Conservation (phyloP, 1,284 basidiomycete species). For the Lignosus rhinocerotis region DNA sequence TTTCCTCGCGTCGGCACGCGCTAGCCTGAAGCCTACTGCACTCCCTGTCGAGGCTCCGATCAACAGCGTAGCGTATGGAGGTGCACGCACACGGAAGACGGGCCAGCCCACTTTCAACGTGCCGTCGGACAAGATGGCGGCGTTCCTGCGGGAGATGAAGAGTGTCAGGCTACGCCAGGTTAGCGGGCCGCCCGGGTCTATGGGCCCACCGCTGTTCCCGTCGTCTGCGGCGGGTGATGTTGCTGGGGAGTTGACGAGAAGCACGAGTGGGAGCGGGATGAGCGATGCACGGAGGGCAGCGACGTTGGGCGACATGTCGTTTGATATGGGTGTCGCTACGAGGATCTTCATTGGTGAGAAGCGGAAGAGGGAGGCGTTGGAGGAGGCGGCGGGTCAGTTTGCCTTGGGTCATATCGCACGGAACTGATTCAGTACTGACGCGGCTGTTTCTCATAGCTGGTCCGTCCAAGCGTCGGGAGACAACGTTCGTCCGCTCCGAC, state of each 20-base stretch:
- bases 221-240: slow-evolving; percentile 16
- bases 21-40: slow-evolving; percentile 59
- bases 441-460: slow-evolving; percentile 5
- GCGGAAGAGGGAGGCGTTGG: slow-evolving; percentile 23
- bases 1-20: slow-evolving; percentile 59
- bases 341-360: slow-evolving; percentile 26
- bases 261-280: slow-evolving; percentile 9
- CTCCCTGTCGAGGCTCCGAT: slow-evolving; percentile 65
- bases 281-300: slow-evolving; percentile 22
- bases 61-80: slow-evolving; percentile 39
- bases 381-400: slow-evolving; percentile 16
- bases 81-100: slow-evolving; percentile 39
- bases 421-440: neutral
- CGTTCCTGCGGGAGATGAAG: slow-evolving; percentile 77
- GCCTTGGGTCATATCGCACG: neutral
- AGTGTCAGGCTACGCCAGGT: slow-evolving; percentile 64
- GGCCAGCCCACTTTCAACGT: slow-evolving; percentile 70
- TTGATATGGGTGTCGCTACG: slow-evolving; percentile 22
- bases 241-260: slow-evolving; percentile 9
- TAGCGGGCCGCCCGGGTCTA: slow-evolving; percentile 17
- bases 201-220: slow-evolving; percentile 13
- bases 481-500: slow-evolving; percentile 9
- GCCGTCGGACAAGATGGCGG: slow-evolving; percentile 76
- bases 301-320: slow-evolving; percentile 24
- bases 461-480: slow-evolving; percentile 19